Evolutionary conservation across 2,329 filamentous ascomycete genomes (phyloP).

Genomic region (Pseudopyrenochaeta lycopersici): DNA sequence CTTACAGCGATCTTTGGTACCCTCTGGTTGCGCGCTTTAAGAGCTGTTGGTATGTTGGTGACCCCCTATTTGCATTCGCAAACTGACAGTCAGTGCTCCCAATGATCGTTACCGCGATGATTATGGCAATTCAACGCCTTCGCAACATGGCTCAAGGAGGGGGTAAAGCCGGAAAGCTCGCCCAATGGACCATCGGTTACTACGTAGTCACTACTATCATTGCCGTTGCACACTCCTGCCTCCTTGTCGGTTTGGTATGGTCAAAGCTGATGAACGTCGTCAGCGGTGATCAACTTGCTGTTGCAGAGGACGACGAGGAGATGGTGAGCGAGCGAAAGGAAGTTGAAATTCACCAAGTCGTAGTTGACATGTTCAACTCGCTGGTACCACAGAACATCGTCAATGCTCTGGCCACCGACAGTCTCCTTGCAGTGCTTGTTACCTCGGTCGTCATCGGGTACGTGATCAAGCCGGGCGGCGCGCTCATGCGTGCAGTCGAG

Average conservation of each 20-base stretch:
- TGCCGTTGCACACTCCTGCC: conserved; percentile 58
- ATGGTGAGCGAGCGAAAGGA: conserved; percentile 46
- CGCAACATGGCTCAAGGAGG: conserved; percentile 57
- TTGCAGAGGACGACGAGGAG: conserved; percentile 44
- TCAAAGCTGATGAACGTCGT: conserved; percentile 55
- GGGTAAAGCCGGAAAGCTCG: conserved; percentile 50
- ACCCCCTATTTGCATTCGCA: background rate
- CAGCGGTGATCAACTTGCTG: conserved; percentile 41
- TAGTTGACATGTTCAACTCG: conserved; percentile 60
- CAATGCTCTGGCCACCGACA: conserved; percentile 56
- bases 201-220: conserved; percentile 61
- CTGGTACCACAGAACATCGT: conserved; percentile 62
- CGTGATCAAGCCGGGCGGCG: conserved; percentile 53
- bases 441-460: conserved; percentile 58
- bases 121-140: conserved; percentile 61
- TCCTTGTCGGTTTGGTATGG: conserved; percentile 61
- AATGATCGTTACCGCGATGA: conserved; percentile 62
- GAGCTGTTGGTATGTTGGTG: conserved; percentile 55
- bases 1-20: conserved; percentile 60
- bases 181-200: conserved; percentile 60
- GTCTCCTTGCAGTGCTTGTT: conserved; percentile 59
- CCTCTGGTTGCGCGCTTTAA: conserved; percentile 61
- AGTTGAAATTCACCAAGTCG: conserved; percentile 52
- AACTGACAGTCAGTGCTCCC: conserved; percentile 55
- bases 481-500: conserved; percentile 54